Evolutionary conservation across 768 basidiomycete genomes (phyloP), one percentile per base, ranked within the genome.

Genomic region (Tricholoma bakamatsutake): DNA sequence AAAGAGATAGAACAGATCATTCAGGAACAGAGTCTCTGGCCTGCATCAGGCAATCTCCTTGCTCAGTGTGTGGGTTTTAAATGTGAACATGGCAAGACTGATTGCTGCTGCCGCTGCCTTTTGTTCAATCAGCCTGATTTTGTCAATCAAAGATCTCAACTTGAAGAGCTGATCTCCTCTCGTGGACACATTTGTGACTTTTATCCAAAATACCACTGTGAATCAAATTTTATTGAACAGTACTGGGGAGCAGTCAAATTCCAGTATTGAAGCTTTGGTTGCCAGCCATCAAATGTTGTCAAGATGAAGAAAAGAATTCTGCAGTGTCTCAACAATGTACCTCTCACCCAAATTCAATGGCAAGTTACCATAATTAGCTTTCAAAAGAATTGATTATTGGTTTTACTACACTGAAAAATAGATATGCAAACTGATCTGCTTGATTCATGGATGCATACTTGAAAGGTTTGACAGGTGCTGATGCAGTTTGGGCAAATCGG

Each of bases 1-100:
- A 74, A 74, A 56, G 69, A 74, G 13, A 74, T 73, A 70, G 66
- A 71, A 48, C 27, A 54, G 15, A 65, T 67, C 9, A 55, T 65
- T n/a, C 4, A 17, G 28, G 61, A 72, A 50, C 61, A 61, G 10
- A 54, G 56, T 0, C 58, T 66, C 4, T 62, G 57, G 57, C 58
- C 57, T 42, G 47, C 50, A 31, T 35, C 30, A 17, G 61, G 66
- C 5, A 46, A 46, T 5, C 57, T 71, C 1, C 52, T 61, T 24
- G 21, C 21, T 24, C 21, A 24, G 3, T 50, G 21, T 24, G 21
- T 1, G 3, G 21, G 21, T 24, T 64, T 63, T 53, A 63, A 66
- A 62, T 65, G 65, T 49, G 43, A 40, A 37, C 24, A 53, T 27
- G 51, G 59, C 5, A 37, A 42, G 13, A 59, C 51, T 43, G 54